phyloP scores from a whole-genome alignment of 345 rosid genomes.

The Linum trigynum region DNA sequence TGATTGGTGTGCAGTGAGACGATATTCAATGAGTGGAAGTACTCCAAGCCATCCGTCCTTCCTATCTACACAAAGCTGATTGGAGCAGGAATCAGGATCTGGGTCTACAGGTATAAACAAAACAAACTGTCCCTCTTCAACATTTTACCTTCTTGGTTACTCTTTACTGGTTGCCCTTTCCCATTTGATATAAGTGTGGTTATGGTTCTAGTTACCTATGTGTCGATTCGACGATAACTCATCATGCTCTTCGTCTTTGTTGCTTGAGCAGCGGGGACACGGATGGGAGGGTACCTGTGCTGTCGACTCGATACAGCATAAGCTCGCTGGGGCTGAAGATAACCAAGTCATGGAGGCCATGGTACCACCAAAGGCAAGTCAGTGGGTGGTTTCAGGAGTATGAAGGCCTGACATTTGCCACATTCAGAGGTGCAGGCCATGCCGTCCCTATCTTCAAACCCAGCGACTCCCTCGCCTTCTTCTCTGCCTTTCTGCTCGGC shows the following conservation, averaged over 20 bases:
- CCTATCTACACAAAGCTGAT: slow-evolving; percentile 81
- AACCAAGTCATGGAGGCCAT: slow-evolving; percentile 73
- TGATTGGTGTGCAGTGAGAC: slow-evolving; percentile 29
- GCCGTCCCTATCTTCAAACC: slow-evolving; percentile 87
- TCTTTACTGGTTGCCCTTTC: too few relatives aligned
- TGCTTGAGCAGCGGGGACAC: slow-evolving; percentile 70
- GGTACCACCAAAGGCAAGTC: slow-evolving; percentile 85
- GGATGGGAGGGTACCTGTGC: slow-evolving; percentile 91
- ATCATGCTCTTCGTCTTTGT: not conserved
- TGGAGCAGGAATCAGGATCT: slow-evolving; percentile 57
- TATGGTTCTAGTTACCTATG: too few relatives aligned
- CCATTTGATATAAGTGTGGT: too few relatives aligned
- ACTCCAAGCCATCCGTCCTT: slow-evolving; percentile 52
- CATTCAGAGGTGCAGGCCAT: slow-evolving; percentile 96
- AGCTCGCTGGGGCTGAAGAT: slow-evolving; percentile 43
- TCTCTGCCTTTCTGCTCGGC: slow-evolving; percentile 59
- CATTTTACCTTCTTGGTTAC: too few relatives aligned
- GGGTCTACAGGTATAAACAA: slow-evolving; percentile 73
- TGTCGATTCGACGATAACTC: too few relatives aligned
- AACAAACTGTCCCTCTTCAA: not conserved
- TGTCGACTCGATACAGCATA: slow-evolving; percentile 77
- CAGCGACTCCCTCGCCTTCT: slow-evolving; percentile 53
- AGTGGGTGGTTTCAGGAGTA: slow-evolving; percentile 94
- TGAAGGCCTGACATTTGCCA: slow-evolving; percentile 72
- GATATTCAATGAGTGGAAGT: slow-evolving; percentile 47